phyloP scores from a whole-genome alignment of 352 stramenopile genomes.

The Elongisporangium undulatum region DNA sequence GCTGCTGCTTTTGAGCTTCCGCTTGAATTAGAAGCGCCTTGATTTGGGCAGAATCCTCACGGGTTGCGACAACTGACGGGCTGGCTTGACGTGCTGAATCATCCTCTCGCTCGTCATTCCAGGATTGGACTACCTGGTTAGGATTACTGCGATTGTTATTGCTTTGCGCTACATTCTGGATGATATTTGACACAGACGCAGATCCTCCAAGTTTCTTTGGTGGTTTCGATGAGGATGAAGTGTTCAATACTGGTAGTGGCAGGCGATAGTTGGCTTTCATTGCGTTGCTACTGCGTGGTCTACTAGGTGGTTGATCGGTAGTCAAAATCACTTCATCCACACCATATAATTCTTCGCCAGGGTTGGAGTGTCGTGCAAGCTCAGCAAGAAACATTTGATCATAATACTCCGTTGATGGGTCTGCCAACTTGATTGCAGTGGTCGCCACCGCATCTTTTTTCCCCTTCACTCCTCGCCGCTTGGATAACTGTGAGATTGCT shows the following conservation, averaged over 20 bases:
- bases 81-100: not conserved
- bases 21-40: slow-evolving; percentile 3
- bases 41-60: not conserved
- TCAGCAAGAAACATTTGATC: slow-evolving; percentile 67
- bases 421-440: not conserved
- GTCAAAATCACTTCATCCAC: not conserved
- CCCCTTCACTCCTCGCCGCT: not conserved
- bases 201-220: not conserved
- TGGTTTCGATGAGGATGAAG: not conserved
- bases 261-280: not conserved
- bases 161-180: not conserved
- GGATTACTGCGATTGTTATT: not conserved
- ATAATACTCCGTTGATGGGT: slow-evolving; percentile 17
- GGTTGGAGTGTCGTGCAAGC: slow-evolving; percentile 42
- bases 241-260: not conserved
- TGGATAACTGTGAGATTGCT: not conserved
- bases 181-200: not conserved
- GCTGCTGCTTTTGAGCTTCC: slow-evolving; percentile 24
- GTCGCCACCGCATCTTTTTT: not conserved
- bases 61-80: not conserved
- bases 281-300: not conserved
- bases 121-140: not conserved
- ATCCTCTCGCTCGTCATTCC: not conserved
- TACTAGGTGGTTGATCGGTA: not conserved
- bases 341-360: not conserved